Conservation (phyloP, 2,329 filamentous ascomycete genomes). For the Grosmannia clavigera region DNA sequence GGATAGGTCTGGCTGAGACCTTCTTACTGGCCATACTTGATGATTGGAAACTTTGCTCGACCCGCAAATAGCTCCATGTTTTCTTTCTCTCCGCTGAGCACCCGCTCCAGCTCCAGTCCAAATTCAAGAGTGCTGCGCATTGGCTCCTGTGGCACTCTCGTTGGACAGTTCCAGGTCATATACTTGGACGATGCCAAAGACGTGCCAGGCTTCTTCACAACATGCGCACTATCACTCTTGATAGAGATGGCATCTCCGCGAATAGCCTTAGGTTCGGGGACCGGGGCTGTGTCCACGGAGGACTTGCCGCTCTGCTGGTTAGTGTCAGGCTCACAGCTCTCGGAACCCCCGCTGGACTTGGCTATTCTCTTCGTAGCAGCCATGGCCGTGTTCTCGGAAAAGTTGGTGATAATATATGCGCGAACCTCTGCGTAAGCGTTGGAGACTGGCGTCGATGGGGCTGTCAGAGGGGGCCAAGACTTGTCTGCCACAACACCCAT, state of each 20-base stretch:
- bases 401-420: constrained; percentile 6
- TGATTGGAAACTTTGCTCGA: not conserved
- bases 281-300: not conserved
- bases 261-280: not conserved
- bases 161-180: constrained; percentile 13
- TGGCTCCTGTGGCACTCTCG: constrained; percentile 6
- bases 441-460: constrained; percentile 9
- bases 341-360: not conserved
- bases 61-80: not conserved
- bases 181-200: constrained; percentile 9
- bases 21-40: constrained; percentile 1
- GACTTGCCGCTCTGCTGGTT: not conserved
- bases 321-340: not conserved
- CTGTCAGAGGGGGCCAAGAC: not conserved
- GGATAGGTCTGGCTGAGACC: too few species aligned
- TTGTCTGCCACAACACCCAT: not conserved
- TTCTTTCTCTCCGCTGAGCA: constrained; percentile 10
- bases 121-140: constrained; percentile 13
- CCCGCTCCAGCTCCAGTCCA: constrained; percentile 10
- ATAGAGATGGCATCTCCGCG: constrained; percentile 7
- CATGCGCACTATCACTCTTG: constrained; percentile 9
- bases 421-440: constrained; percentile 10
- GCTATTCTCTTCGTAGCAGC: not conserved
- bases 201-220: not conserved
- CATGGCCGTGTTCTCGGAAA: not conserved